Evolutionary conservation across 305 asterid genomes (phyloP).

Genomic region (Striga hermonthica): DNA sequence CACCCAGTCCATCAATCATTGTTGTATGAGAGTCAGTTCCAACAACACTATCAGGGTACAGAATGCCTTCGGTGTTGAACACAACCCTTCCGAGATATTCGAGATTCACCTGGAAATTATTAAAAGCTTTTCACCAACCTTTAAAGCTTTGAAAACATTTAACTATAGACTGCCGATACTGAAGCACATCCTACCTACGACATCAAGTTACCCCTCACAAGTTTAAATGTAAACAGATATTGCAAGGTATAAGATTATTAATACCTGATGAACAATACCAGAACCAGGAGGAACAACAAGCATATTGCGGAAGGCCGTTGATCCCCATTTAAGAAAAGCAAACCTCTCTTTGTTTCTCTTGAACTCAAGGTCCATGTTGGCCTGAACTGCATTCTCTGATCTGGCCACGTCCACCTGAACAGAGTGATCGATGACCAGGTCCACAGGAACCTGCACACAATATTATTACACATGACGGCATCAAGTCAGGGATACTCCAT

Average conservation of each 20-base stretch:
- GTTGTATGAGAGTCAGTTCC: conserved; percentile 85
- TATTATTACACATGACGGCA: conserved; percentile 4
- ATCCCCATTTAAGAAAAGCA: conserved; percentile 83
- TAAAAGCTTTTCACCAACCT: conserved; percentile 5
- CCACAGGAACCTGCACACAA: conserved; percentile 63
- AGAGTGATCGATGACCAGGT: conserved; percentile 76
- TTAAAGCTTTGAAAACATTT: background rate
- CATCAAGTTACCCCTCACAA: conserved; percentile 10
- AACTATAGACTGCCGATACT: background rate
- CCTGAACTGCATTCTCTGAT: conserved; percentile 61
- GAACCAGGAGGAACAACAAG: conserved; percentile 91
- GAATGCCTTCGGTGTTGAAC: conserved; percentile 59
- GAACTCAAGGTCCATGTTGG: conserved; percentile 74
- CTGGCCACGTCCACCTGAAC: conserved; percentile 80
- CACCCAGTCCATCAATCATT: conserved; percentile 77
- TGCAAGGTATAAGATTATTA: background rate
- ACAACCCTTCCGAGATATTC: conserved; percentile 83
- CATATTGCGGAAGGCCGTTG: conserved; percentile 71
- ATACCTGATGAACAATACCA: conserved; percentile 84
- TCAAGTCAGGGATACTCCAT: background rate
- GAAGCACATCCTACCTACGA: background rate
- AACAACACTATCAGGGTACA: conserved; percentile 80
- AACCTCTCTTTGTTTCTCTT: conserved; percentile 72
- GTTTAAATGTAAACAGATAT: conserved; percentile 6
- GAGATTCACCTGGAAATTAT: conserved; percentile 57